Conservation (phyloP, 2,329 filamentous ascomycete species). For the Fusarium staphyleae region DNA sequence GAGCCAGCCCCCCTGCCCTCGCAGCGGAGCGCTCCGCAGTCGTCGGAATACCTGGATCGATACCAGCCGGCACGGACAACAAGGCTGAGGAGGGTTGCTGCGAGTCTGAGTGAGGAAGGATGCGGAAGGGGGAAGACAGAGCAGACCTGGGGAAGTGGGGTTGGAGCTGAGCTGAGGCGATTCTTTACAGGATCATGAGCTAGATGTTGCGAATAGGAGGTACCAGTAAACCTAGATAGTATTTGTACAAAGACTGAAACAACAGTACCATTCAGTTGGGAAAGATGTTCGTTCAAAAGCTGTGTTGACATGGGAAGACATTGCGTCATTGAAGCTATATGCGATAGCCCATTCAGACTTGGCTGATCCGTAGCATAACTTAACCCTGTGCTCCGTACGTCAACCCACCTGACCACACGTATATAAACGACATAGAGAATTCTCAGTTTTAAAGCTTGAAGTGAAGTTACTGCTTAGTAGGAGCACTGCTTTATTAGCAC, state of each 20-base stretch:
- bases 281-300: too few species aligned
- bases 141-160: slow-evolving; percentile 8
- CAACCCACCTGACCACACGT: too few species aligned
- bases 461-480: too few species aligned
- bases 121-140: slow-evolving; percentile 2
- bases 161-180: slow-evolving; percentile 38
- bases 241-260: background rate
- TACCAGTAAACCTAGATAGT: background rate
- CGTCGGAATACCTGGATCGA: slow-evolving; percentile 47
- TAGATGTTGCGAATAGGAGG: background rate
- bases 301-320: too few species aligned
- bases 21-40: slow-evolving; percentile 35
- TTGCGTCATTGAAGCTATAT: too few species aligned
- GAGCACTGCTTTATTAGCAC: too few species aligned
- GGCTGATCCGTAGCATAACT: too few species aligned
- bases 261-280: too few species aligned
- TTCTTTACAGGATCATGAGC: slow-evolving; percentile 35
- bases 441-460: too few species aligned
- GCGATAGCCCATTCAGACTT: too few species aligned
- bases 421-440: too few species aligned
- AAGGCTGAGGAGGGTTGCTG: slow-evolving; percentile 15
- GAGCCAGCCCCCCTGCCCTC: slow-evolving; percentile 24
- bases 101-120: slow-evolving; percentile 19
- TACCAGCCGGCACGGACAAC: slow-evolving; percentile 38
- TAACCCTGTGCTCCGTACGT: too few species aligned